A percentile compares a stretch with the other conserved stretches of the same genome.
Conservation (phyloP, 139 green algal genomes). For the Micractinium sp. region DNA sequence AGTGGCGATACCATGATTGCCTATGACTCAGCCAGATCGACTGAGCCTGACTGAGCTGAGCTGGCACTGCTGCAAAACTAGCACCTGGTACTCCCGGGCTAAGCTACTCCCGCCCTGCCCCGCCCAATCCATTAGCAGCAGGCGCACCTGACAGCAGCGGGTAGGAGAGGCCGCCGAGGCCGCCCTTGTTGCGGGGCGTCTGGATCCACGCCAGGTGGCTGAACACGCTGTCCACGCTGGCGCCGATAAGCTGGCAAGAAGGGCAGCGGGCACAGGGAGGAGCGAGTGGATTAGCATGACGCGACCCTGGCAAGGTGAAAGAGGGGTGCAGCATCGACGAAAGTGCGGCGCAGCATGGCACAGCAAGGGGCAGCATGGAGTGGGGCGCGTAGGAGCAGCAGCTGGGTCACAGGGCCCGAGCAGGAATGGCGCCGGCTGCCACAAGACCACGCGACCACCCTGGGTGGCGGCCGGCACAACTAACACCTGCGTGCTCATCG, state of each 20-base stretch:
- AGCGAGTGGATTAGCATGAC: not conserved
- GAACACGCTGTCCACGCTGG: conserved; percentile 49
- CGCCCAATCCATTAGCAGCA: not conserved
- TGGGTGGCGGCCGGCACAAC: too few species aligned
- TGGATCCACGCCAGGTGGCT: conserved; percentile 59
- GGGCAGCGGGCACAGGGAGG: too few species aligned
- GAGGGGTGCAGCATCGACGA: not conserved
- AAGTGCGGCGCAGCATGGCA: not conserved
- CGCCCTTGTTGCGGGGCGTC: conserved; percentile 54
- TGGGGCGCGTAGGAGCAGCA: not conserved
- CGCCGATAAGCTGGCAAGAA: conserved; percentile 51
- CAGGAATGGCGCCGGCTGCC: too few species aligned
- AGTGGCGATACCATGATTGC: too few species aligned
- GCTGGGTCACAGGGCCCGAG: not conserved
- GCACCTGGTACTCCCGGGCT: too few species aligned
- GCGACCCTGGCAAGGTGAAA: not conserved
- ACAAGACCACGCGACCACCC: too few species aligned
- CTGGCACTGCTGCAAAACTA: too few species aligned
- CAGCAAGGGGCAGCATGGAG: not conserved
- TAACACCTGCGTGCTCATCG: too few species aligned
- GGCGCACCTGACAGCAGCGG: conserved; percentile 43
- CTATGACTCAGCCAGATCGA: too few species aligned
- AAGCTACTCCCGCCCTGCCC: not conserved
- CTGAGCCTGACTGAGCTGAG: too few species aligned
- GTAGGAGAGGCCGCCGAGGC: conserved; percentile 55